Percentiles rank a stretch among this genome's conserved stretches.
Evolutionary conservation across 2,329 filamentous ascomycete genomes (phyloP).

Genomic region (Metarhizium guizhouense): DNA sequence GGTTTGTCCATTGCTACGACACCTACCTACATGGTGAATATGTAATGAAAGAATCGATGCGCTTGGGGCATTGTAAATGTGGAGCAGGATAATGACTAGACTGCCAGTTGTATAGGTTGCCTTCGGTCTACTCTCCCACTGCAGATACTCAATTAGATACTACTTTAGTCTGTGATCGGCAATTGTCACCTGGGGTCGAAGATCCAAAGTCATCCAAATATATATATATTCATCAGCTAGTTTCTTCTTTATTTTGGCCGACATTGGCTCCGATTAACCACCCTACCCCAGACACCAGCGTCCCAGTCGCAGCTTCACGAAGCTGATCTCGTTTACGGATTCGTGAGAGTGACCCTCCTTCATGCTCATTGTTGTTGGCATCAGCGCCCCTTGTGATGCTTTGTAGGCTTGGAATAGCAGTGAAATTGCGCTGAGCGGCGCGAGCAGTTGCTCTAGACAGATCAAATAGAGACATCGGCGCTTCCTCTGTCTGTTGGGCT

Average conservation of each 20-base stretch:
- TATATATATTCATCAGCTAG: neutral
- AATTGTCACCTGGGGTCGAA: too few species aligned
- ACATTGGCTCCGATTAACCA: slow-evolving; percentile 55
- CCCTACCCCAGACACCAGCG: slow-evolving; percentile 56
- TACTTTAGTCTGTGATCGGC: too few species aligned
- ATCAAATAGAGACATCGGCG: slow-evolving; percentile 57
- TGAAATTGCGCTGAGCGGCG: slow-evolving; percentile 49
- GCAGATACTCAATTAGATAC: too few species aligned
- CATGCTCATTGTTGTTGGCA: slow-evolving; percentile 10
- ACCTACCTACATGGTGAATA: too few species aligned
- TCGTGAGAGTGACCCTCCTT: slow-evolving; percentile 25
- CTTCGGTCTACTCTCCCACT: too few species aligned
- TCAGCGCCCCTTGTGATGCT: slow-evolving; percentile 12
- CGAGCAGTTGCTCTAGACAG: slow-evolving; percentile 52
- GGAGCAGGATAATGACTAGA: too few species aligned
- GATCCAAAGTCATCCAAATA: too few species aligned
- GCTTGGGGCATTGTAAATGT: too few species aligned
- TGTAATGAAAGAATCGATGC: too few species aligned
- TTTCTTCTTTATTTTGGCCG: slow-evolving; percentile 11
- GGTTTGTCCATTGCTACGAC: too few species aligned
- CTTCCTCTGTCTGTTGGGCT: slow-evolving; percentile 38
- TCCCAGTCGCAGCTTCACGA: slow-evolving; percentile 57
- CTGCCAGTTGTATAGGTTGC: too few species aligned
- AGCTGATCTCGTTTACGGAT: slow-evolving; percentile 65
- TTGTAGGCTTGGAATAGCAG: slow-evolving; percentile 44